Evolutionary conservation across 257 asterid species (phyloP).

Genomic region (Solanum microdontum): DNA sequence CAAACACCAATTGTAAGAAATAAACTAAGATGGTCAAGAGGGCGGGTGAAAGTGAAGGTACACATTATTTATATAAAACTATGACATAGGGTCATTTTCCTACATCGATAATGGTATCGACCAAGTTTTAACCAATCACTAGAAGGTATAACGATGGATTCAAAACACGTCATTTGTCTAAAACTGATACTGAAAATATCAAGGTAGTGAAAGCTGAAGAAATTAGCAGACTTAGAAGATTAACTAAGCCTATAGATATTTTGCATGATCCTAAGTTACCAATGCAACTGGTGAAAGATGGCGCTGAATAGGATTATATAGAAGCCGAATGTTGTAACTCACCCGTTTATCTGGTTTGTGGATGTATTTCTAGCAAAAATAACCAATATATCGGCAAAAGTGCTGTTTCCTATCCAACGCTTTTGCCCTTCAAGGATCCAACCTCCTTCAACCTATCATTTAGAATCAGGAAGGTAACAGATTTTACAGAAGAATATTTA

Average conservation of each 20-base stretch:
- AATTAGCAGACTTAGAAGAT: neutral
- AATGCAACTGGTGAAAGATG: neutral
- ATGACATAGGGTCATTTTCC: neutral
- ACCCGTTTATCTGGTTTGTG: slow-evolving; percentile 89
- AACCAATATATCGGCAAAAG: slow-evolving; percentile 81
- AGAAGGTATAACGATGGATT: neutral
- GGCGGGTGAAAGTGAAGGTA: neutral
- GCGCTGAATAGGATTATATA: neutral
- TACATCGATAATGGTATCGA: neutral
- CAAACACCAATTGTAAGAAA: neutral
- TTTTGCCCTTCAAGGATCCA: slow-evolving; percentile 96
- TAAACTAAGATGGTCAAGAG: neutral
- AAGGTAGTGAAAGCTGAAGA: neutral
- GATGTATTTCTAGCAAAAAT: slow-evolving; percentile 72
- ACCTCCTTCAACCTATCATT: slow-evolving; percentile 77
- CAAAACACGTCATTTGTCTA: neutral
- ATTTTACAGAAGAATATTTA: neutral
- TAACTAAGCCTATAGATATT: neutral
- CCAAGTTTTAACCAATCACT: neutral
- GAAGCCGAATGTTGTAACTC: neutral
- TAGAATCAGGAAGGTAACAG: neutral
- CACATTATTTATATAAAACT: neutral
- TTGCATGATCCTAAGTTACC: neutral
- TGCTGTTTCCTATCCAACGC: slow-evolving; percentile 98
- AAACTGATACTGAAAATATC: neutral